phyloP scores from a whole-genome alignment of 441 rosid genomes.

The Gossypium trilobum region DNA sequence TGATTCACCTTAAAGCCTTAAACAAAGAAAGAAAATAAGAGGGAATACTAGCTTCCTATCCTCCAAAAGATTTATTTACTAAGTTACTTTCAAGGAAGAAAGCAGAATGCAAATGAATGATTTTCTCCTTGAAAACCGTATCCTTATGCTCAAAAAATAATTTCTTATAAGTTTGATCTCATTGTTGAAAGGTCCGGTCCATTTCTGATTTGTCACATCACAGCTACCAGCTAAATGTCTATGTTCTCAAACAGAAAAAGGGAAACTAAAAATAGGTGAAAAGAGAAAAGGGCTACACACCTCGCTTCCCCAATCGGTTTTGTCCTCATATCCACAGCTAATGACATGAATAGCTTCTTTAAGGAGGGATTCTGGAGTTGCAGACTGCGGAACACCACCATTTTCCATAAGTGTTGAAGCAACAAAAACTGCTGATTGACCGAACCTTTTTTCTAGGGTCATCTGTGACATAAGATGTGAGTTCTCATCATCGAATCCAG shows the following conservation, averaged over 20 bases:
- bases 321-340: slow-evolving; percentile 93
- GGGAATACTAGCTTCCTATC: not conserved
- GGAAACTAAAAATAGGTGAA: not conserved
- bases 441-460: slow-evolving; percentile 88
- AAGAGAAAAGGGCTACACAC: slow-evolving; percentile 19
- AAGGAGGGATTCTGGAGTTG: slow-evolving; percentile 78
- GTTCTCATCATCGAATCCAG: slow-evolving; percentile 93
- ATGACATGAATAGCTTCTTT: slow-evolving; percentile 98
- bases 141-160: not conserved
- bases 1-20: not conserved
- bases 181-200: not conserved
- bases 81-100: slow-evolving; percentile 8
- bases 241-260: not conserved
- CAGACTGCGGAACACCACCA: slow-evolving; percentile 89
- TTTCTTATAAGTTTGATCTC: too few species aligned
- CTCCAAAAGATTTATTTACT: not conserved
- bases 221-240: not conserved
- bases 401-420: slow-evolving; percentile 95
- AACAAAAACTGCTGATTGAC: slow-evolving; percentile 86
- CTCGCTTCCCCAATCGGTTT: slow-evolving; percentile 92
- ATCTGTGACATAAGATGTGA: slow-evolving; percentile 87
- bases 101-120: not conserved
- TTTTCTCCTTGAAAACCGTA: not conserved
- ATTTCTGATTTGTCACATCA: not conserved
- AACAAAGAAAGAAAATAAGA: not conserved